Percentiles rank a stretch among this genome's conserved stretches.
phyloP scores from a whole-genome alignment of 2,329 filamentous ascomycete species.

The Diaporthe capsici region DNA sequence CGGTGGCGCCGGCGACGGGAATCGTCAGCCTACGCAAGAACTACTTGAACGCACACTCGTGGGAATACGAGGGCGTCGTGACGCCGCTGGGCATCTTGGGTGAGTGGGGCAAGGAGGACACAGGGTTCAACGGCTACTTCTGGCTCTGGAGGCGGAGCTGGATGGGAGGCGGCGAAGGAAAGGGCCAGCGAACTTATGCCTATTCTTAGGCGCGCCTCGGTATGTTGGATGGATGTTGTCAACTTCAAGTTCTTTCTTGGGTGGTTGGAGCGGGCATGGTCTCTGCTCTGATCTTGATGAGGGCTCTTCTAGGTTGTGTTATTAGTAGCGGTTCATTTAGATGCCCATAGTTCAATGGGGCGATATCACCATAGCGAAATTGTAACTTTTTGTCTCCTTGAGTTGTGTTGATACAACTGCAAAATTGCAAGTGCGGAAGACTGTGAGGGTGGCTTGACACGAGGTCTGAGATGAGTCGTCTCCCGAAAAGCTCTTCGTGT shows the following conservation, averaged over 20 bases:
- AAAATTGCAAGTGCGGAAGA: not conserved
- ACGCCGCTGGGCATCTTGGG: constrained; percentile 50
- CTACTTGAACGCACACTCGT: constrained; percentile 38
- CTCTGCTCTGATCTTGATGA: not conserved
- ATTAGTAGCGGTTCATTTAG: not conserved
- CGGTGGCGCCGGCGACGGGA: constrained; percentile 34
- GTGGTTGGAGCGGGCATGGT: not conserved
- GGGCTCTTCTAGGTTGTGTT: not conserved
- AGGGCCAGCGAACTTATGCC: constrained; percentile 33
- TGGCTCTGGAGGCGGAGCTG: constrained; percentile 43
- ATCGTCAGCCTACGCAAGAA: constrained; percentile 40
- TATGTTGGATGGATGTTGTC: not conserved
- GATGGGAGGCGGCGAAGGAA: constrained; percentile 33
- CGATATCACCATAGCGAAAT: constrained; percentile 26
- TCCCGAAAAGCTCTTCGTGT: not conserved
- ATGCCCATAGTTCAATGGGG: not conserved
- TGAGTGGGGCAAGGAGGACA: constrained; percentile 45
- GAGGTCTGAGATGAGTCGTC: not conserved
- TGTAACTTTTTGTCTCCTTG: not conserved
- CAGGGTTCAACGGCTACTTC: constrained; percentile 40
- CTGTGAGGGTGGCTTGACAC: not conserved
- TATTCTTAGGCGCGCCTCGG: constrained; percentile 22
- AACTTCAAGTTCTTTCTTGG: too few relatives aligned
- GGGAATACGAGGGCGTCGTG: constrained; percentile 43
- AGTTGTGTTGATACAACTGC: not conserved